These are phyloP conservation scores for Xerocomellus chrysenteron DNA, from an alignment of 768 basidiomycete genomes.

Conservation along the genomic window DNA sequence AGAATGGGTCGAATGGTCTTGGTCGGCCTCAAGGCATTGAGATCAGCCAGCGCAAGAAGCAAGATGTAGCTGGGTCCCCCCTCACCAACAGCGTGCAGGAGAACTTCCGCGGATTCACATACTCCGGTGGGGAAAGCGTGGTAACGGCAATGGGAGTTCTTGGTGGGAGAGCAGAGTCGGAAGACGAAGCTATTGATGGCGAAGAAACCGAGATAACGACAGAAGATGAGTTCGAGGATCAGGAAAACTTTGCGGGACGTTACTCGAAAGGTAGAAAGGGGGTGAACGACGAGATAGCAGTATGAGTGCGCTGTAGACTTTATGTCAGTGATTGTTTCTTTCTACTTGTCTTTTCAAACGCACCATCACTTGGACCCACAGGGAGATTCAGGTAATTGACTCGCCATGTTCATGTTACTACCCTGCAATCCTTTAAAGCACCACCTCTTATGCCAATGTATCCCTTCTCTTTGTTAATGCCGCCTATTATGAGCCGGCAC, in stretches of 20 bases:
- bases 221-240: conserved; percentile 78
- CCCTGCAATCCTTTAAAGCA: conserved; percentile 2
- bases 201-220: conserved; percentile 55
- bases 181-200: conserved; percentile 48
- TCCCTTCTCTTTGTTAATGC: conserved; percentile 7
- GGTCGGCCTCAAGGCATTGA: conserved; percentile 41
- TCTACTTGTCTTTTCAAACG: background rate
- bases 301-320: conserved; percentile 24
- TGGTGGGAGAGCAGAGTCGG: conserved; percentile 28
- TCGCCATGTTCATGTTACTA: conserved; percentile 5
- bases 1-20: conserved; percentile 19
- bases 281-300: conserved; percentile 34
- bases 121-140: conserved; percentile 72
- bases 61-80: conserved; percentile 54
- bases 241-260: conserved; percentile 60
- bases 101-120: conserved; percentile 95
- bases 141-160: conserved; percentile 44
- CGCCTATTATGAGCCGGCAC: conserved; percentile 3
- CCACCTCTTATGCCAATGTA: conserved; percentile 3
- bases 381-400: conserved; percentile 21
- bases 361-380: conserved; percentile 18
- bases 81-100: conserved; percentile 93
- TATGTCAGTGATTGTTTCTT: conserved; percentile 12
- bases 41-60: conserved; percentile 50
- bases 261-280: conserved; percentile 61